phyloP scores from a whole-genome alignment of 805 yeast species.

The Torulaspora microellipsoides region DNA sequence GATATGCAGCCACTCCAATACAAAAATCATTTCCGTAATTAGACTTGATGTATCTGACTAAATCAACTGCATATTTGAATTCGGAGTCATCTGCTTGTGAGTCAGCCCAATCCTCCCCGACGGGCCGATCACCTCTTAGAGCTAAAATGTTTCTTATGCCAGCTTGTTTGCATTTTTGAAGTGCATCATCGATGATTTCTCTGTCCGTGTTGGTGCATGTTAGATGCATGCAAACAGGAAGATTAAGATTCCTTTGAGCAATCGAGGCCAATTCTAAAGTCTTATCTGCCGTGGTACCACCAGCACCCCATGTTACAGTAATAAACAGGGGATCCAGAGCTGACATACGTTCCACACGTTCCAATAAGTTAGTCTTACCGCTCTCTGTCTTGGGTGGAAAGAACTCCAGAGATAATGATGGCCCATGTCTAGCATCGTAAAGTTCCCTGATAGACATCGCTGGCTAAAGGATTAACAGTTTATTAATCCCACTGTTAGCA shows the following conservation, averaged over 20 bases:
- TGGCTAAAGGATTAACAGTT: too few relatives aligned
- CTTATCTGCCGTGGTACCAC: constrained; percentile 87
- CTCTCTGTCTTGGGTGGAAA: constrained; percentile 95
- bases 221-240: constrained; percentile 91
- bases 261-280: constrained; percentile 78
- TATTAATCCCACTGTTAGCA: too few relatives aligned
- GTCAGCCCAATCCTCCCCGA: constrained; percentile 43
- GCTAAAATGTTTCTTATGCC: constrained; percentile 90
- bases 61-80: constrained; percentile 77
- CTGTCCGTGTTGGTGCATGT: constrained; percentile 93
- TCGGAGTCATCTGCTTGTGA: constrained; percentile 41
- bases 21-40: constrained; percentile 79
- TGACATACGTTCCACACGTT: constrained; percentile 85
- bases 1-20: constrained; percentile 95
- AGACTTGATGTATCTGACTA: constrained; percentile 71
- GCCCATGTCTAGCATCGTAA: constrained; percentile 45
- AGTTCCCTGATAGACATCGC: constrained; percentile 41
- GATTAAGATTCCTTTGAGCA: constrained; percentile 66
- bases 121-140: constrained; percentile 91
- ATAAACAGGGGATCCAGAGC: constrained; percentile 84
- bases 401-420: constrained; percentile 85
- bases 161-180: constrained; percentile 59
- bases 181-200: constrained; percentile 71
- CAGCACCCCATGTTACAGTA: constrained; percentile 98
- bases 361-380: constrained; percentile 78